Percentiles rank a stretch among this genome's conserved stretches.
These are phyloP conservation scores for Fomitopsis serialis DNA, from an alignment of 768 basidiomycete genomes.

Conservation along the genomic window DNA sequence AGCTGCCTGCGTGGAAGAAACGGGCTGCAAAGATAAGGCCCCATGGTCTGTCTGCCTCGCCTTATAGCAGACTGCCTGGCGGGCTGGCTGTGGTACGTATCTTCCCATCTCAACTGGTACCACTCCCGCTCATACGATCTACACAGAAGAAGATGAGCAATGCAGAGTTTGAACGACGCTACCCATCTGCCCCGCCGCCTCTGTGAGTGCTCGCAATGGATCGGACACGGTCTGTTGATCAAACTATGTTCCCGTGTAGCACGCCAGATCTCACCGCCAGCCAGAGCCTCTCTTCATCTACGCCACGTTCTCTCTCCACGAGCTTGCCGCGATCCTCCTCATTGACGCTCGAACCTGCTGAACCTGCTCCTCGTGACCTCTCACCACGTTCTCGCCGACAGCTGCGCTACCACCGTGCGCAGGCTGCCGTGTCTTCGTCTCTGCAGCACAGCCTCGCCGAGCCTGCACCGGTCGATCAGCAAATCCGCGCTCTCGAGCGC, in stretches of 20 bases:
- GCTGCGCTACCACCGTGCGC: slow-evolving; percentile 40
- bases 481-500: slow-evolving; percentile 40
- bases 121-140: too few species aligned
- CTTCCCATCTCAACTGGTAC: too few species aligned
- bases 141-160: neutral
- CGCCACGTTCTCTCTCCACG: neutral
- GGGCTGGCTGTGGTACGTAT: too few species aligned
- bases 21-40: too few species aligned
- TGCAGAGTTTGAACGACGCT: neutral
- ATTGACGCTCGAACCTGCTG: neutral
- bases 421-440: slow-evolving; percentile 35
- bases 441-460: slow-evolving; percentile 29
- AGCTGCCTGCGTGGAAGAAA: too few species aligned
- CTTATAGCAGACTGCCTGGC: too few species aligned
- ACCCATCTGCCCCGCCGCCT: neutral
- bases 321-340: neutral
- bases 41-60: too few species aligned
- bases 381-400: slow-evolving; percentile 19
- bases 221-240: neutral
- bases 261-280: neutral
- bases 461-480: slow-evolving; percentile 36
- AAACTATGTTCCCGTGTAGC: neutral
- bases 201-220: neutral
- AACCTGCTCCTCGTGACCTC: neutral
- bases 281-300: neutral